Conservation (phyloP, 306 rosid genomes). For the Pachyrhizus erosus region DNA sequence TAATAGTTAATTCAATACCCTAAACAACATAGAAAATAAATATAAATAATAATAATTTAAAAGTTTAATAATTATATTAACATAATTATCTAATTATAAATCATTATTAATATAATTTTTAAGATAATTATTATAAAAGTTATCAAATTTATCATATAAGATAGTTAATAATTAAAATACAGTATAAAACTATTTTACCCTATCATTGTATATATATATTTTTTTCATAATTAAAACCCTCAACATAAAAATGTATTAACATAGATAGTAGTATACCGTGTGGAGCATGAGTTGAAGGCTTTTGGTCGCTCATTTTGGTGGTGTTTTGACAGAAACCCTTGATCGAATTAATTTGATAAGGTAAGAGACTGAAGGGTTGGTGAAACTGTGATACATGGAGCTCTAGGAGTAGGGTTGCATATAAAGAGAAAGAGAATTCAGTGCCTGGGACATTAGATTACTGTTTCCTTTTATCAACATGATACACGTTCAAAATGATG, state of each 20-base stretch:
- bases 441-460: not conserved
- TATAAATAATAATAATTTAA: not conserved
- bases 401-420: not conserved
- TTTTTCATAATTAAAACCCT: not conserved
- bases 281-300: constrained; percentile 53
- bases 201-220: too few species aligned
- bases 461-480: not conserved
- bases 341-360: not conserved
- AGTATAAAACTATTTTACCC: too few species aligned
- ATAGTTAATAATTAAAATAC: too few species aligned
- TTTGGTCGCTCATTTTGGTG: constrained; percentile 42
- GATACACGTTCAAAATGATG: not conserved
- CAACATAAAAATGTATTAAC: too few species aligned
- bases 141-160: too few species aligned
- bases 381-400: not conserved
- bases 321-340: not conserved
- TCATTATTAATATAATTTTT: too few species aligned
- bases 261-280: constrained; percentile 40
- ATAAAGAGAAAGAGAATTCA: not conserved
- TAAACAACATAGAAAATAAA: not conserved
- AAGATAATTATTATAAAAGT: too few species aligned
- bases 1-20: not conserved
- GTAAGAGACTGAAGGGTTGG: too few species aligned
- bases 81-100: too few species aligned
- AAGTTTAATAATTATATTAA: too few species aligned